Evolutionary conservation across 2,329 filamentous ascomycete genomes (phyloP).

Genomic region (Ceratocystis huliohia): DNA sequence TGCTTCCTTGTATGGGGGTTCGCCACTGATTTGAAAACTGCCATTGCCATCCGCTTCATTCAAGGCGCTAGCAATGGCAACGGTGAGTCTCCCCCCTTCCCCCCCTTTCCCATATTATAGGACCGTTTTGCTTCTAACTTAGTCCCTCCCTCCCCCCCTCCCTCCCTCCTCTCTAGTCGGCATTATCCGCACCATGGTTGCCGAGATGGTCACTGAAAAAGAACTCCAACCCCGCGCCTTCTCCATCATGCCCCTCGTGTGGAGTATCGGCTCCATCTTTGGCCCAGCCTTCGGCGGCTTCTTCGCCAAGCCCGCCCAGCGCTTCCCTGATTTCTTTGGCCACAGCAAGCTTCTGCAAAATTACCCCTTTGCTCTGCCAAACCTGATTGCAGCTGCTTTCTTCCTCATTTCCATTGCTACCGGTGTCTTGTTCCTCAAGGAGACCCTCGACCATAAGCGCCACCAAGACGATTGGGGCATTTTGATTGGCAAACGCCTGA

Average conservation of each 20-base stretch:
- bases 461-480: slow-evolving; percentile 62
- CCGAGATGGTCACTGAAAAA: slow-evolving; percentile 79
- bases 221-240: slow-evolving; percentile 82
- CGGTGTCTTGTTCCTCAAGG: slow-evolving; percentile 68
- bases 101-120: neutral
- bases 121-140: neutral
- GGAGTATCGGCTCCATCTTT: slow-evolving; percentile 76
- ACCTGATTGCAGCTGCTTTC: slow-evolving; percentile 61
- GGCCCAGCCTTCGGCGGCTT: slow-evolving; percentile 80
- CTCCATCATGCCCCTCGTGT: slow-evolving; percentile 82
- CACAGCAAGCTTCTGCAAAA: slow-evolving; percentile 52
- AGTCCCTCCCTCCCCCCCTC: neutral
- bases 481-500: slow-evolving; percentile 55
- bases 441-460: slow-evolving; percentile 66
- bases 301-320: slow-evolving; percentile 65
- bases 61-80: slow-evolving; percentile 81
- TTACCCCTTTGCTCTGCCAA: slow-evolving; percentile 77
- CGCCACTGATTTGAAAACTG: slow-evolving; percentile 65
- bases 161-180: slow-evolving; percentile 44
- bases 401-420: slow-evolving; percentile 66
- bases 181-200: slow-evolving; percentile 82
- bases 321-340: slow-evolving; percentile 60
- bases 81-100: slow-evolving; percentile 32
- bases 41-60: slow-evolving; percentile 63
- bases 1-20: slow-evolving; percentile 75